Base-by-base conservation (phyloP, 192 early-diverging fungal species). In the Gryganskiella cystojenkinii region DNA sequence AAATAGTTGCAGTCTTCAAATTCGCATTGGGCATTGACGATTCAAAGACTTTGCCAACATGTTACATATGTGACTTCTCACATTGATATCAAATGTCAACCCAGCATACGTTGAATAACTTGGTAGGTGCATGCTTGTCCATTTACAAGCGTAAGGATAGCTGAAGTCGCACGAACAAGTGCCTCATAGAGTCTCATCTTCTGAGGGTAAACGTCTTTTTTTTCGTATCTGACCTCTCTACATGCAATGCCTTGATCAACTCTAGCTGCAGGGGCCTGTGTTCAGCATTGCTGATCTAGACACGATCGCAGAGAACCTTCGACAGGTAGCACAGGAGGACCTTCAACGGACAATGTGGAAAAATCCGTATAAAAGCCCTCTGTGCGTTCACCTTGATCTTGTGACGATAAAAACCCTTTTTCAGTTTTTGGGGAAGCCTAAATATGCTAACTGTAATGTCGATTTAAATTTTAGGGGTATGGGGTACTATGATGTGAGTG, bases 401-500 rank as follows among this genome's bases (percentile, higher is more conserved):
- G n/a, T n/a, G n/a, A n/a, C n/a, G n/a, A n/a, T n/a, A n/a, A n/a
- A n/a, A n/a, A n/a, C n/a, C n/a, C n/a, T n/a, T n/a, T n/a, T n/a
- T n/a, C n/a, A n/a, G n/a, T n/a, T n/a, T n/a, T n/a, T n/a, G n/a
- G n/a, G n/a, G n/a, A n/a, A n/a, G n/a, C n/a, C n/a, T n/a, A n/a
- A n/a, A n/a, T n/a, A n/a, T 34, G 15, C 61, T 53, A 28, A 53
- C 34, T 34, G n/a, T 31, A 24, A 27, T 27, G 11, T 40, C 27
- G 19, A 7, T n/a, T 27, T 15, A 8, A 1, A 33, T 17, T 25
- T 15, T 40, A 78, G 74, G 27, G 74, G 74, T 24, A 64, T 78
- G 56, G 74, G 74, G 3, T 78, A 78, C 37, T 78, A 78, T 30
- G 74, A 78, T 53, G 61, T 78, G 30, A 78, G 58, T 30, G 74